Evolutionary conservation across 2,329 filamentous ascomycete species (phyloP).

Genomic region (Pleoardoris graminearum): DNA sequence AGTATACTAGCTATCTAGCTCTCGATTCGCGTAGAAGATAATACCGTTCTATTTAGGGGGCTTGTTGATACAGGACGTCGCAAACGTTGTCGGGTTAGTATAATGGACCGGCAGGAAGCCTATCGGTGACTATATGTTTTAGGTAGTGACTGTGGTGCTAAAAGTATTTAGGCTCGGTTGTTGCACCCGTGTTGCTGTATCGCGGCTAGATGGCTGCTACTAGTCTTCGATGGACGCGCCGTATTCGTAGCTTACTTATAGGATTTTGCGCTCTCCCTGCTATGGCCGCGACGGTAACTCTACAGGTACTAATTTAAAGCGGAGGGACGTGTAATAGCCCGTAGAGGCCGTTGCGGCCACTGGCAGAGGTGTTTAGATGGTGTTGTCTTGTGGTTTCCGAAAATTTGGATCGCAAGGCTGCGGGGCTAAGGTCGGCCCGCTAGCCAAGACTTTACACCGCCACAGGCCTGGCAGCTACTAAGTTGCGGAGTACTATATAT

Average conservation of each 20-base stretch:
- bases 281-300: not conserved
- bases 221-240: constrained; percentile 14
- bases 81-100: constrained; percentile 14
- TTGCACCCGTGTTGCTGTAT: constrained; percentile 18
- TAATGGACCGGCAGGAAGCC: constrained; percentile 16
- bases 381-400: no score
- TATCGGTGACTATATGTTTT: constrained; percentile 18
- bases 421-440: no score
- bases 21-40: constrained; percentile 5
- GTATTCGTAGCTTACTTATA: not conserved
- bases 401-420: no score
- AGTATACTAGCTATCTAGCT: constrained; percentile 17
- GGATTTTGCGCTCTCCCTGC: not conserved
- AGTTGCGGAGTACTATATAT: no score
- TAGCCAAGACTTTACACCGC: no score
- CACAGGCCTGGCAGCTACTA: no score
- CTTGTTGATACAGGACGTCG: constrained; percentile 14
- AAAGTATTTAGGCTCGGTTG: constrained; percentile 15
- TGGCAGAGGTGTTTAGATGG: no score
- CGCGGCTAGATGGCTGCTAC: constrained; percentile 18
- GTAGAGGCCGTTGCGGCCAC: no score
- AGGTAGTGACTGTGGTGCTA: constrained; percentile 13
- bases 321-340: no score
- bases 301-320: not conserved
- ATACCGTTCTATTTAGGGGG: constrained; percentile 4